Evolutionary conservation across 306 rosid genomes (phyloP).

Genomic region (Begonia fuchsioides): DNA sequence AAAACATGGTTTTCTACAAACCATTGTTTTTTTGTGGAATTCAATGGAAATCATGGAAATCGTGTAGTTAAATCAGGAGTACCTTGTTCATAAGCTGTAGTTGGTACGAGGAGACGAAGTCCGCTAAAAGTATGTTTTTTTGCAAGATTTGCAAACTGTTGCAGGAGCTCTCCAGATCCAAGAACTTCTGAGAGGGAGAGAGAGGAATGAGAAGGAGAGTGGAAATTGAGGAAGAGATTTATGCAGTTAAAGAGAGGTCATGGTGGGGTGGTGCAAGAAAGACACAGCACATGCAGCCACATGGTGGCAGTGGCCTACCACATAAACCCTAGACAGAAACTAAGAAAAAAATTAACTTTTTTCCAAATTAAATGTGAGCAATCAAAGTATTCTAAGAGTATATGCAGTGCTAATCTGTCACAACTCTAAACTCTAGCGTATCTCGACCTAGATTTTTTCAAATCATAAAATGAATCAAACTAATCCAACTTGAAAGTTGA

Average conservation of each 20-base stretch:
- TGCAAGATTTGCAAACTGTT: slow-evolving; percentile 13
- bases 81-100: neutral
- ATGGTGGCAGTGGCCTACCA: slow-evolving; percentile 65
- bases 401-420: too few species aligned
- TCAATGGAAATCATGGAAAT: neutral
- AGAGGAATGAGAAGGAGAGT: slow-evolving; percentile 9
- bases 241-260: slow-evolving; percentile 28
- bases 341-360: too few species aligned
- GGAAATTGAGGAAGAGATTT: slow-evolving; percentile 32
- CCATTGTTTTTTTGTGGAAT: too few species aligned
- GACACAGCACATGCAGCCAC: slow-evolving; percentile 97
- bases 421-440: too few species aligned
- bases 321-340: slow-evolving; percentile 18
- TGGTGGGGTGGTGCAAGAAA: slow-evolving; percentile 62
- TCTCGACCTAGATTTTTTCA: too few species aligned
- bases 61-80: neutral
- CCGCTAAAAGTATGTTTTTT: neutral
- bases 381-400: too few species aligned
- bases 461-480: too few species aligned
- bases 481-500: too few species aligned
- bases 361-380: too few species aligned
- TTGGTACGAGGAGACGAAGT: neutral
- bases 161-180: slow-evolving; percentile 20
- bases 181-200: slow-evolving; percentile 11
- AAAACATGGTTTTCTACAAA: too few species aligned